Evolutionary conservation across 306 rosid species (phyloP).

Genomic region (Gillenia trifoliata): DNA sequence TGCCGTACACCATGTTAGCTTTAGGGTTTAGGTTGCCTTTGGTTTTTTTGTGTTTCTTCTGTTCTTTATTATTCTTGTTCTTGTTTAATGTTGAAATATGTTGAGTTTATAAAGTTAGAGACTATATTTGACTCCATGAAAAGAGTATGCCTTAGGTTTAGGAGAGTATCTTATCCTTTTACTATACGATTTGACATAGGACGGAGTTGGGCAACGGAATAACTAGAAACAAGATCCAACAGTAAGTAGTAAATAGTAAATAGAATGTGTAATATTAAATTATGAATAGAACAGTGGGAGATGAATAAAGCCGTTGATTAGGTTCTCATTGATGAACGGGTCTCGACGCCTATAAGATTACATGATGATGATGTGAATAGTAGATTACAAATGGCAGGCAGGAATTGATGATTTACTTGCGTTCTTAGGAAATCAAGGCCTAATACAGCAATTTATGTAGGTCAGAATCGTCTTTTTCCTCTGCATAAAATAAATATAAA

Average conservation of each 20-base stretch:
- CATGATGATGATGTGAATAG: constrained; percentile 8
- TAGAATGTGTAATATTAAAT: neutral
- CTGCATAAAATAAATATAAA: constrained; percentile 40
- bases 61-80: too few species aligned
- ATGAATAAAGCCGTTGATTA: constrained; percentile 8
- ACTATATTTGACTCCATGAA: neutral
- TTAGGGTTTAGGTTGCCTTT: too few species aligned
- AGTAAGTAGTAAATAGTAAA: neutral
- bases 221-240: neutral
- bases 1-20: neutral
- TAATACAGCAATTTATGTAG: constrained; percentile 66
- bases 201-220: too few species aligned
- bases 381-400: constrained; percentile 19
- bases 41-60: too few species aligned
- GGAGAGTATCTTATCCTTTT: neutral
- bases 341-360: constrained; percentile 24
- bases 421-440: constrained; percentile 40
- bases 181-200: too few species aligned
- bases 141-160: neutral
- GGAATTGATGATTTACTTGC: constrained; percentile 15
- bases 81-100: neutral
- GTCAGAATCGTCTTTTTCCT: constrained; percentile 49
- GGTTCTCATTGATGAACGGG: constrained; percentile 16
- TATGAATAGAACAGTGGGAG: neutral
- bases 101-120: neutral